Evolutionary conservation across 768 basidiomycete genomes (phyloP), one percentile per base, ranked within the genome.

Genomic region (Obba rivulosa): DNA sequence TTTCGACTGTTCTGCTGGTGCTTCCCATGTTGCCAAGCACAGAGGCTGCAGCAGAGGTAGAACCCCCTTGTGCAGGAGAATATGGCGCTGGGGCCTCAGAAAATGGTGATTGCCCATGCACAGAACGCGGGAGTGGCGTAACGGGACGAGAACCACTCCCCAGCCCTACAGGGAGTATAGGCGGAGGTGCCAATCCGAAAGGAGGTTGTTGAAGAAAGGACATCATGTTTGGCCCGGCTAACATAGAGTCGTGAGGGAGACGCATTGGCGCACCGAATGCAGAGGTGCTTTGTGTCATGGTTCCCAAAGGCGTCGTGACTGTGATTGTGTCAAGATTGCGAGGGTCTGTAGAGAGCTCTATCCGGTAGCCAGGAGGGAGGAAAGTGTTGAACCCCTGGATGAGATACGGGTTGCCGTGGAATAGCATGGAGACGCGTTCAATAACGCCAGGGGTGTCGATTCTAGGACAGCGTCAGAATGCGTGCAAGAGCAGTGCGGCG

Each of bases 351-450:
- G 85, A 85, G 61, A 85, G 74, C 62, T 96, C 92, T 63, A 97
- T 96, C 51, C 90, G 85, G 69, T 96, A 97, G 24, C 94, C 94
- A 41, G 86, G 78, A 4, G 94, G 94, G 11, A 97, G 77, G 69
- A 97, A 97, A 2, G 94, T 96, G 69, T 98, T 97, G 81, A 97
- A 97, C 18, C 94, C 94, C 66, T 94, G 88, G 44, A 98, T 96
- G 59, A 98, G 85, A 46, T 74, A 63, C 4, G 87, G 90, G 66
- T 94, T 90, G 7, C 91, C 91, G 56, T 90, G 82, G 68, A 98
- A 98, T 37, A 98, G 81, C 57, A 78, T 80, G 7, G 93, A 95
- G 46, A 97, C 94, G 48, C 94, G 87, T 57, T 92, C 82, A 63
- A 98, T 98, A 62, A 98, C 94, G 45, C 93, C 93, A 8, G 94